These are phyloP conservation scores for Fonsecaea pedrosoi DNA, from an alignment of 2,329 filamentous ascomycete genomes.

Conservation along the genomic window DNA sequence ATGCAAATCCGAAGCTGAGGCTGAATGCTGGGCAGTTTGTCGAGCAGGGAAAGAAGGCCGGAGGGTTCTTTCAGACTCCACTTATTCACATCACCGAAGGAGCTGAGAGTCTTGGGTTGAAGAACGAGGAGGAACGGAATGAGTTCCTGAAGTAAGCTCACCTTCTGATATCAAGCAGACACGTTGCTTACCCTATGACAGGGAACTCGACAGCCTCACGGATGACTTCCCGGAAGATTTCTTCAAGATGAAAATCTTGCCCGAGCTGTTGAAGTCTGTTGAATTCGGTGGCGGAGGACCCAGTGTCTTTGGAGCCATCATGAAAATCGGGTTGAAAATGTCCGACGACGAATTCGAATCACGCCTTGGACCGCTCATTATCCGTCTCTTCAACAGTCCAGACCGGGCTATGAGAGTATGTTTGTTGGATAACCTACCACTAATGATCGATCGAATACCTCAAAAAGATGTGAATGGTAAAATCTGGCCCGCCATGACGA, in stretches of 20 bases:
- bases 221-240: constrained; percentile 98
- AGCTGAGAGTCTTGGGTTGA: constrained; percentile 90
- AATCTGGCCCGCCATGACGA: constrained; percentile 93
- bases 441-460: constrained; percentile 88
- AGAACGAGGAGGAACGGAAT: constrained; percentile 81
- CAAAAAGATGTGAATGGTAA: constrained; percentile 93
- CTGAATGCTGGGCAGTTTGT: constrained; percentile 84
- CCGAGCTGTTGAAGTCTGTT: constrained; percentile 96
- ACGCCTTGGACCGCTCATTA: constrained; percentile 81
- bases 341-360: constrained; percentile 87
- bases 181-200: constrained; percentile 42
- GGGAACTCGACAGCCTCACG: constrained; percentile 80
- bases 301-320: constrained; percentile 83
- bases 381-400: constrained; percentile 87
- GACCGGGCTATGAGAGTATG: constrained; percentile 92
- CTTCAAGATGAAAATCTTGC: constrained; percentile 95
- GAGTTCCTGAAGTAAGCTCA: constrained; percentile 73
- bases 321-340: constrained; percentile 89
- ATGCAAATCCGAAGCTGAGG: constrained; percentile 86
- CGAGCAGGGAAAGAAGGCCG: constrained; percentile 81
- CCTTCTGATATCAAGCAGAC: neutral
- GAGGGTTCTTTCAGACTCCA: constrained; percentile 90
- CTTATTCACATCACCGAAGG: constrained; percentile 91
- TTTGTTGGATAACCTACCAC: constrained; percentile 82
- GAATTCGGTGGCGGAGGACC: constrained; percentile 96